Base-by-base conservation (phyloP, 2,329 filamentous ascomycete species). In the Basipetospora chlamydospora region DNA sequence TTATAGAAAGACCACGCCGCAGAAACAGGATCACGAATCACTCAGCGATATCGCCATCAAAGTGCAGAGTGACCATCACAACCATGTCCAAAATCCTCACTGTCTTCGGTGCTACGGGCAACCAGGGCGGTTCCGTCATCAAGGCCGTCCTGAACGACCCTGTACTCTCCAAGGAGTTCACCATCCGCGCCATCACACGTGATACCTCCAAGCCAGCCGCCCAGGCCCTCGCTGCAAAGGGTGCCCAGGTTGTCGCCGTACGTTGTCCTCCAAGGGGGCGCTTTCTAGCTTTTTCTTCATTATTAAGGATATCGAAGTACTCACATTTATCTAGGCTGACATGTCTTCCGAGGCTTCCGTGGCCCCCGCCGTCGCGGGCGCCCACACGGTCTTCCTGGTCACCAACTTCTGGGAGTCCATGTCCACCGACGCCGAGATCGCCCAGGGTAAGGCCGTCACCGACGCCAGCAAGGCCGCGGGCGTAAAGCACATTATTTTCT, bases 71-170 rank as follows among this genome's bases (percentile, higher is more conserved):
- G n/a, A n/a, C n/a, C n/a, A n/a, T n/a, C n/a, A n/a, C n/a, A n/a
- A 25, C 11, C 22, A 25, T 25, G 22, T 25, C 22, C 44, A 58
- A 58, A 41, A 49, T 59, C 32, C 43, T 60, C 17, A 54, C 56
- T 9, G 58, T 64, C n/a, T 65, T 66, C 34, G 64, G 63, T 18
- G 62, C 61, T 35, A 67, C 64, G 3, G 64, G 64, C 38, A 57
- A 59, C 42, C 64, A 70, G 47, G 66, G 65, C 30, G 59, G 59
- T 23, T 64, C 63, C 20, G 61, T 69, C 21, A 53, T 67, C 38
- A 41, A 48, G 4, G 51, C 54, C 35, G 55, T 69, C 42, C 61
- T 70, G 41, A 54, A 53, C 37, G 60, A 70, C 51, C 46, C 64
- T 3, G 48, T 46, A n/a, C 55, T 66, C n/a, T 59, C 56, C 25